Conservation (phyloP, 163 green algal species). For the Chlorella variabilis region DNA sequence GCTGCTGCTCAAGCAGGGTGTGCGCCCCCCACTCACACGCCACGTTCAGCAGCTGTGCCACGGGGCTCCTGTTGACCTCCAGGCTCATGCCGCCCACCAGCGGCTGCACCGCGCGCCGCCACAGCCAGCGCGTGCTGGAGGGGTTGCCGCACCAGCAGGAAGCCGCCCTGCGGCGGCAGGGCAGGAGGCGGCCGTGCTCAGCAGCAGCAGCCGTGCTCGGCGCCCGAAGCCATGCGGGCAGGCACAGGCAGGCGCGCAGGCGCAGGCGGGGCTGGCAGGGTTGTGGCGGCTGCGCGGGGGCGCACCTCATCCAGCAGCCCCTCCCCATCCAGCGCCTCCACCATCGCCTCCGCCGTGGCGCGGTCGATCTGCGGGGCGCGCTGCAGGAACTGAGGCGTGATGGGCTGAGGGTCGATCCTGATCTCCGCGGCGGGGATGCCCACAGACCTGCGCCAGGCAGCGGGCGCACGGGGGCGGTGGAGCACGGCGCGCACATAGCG, state of each 20-base stretch:
- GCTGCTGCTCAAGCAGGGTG: no score
- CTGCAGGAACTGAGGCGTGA: background rate
- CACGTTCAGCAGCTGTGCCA: slow-evolving; percentile 29
- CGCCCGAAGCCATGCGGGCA: no score
- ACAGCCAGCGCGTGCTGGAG: background rate
- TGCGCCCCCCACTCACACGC: slow-evolving; percentile 11
- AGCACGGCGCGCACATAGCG: no score
- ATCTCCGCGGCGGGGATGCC: slow-evolving; percentile 30
- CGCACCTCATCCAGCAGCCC: slow-evolving; percentile 11
- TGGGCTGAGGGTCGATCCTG: background rate
- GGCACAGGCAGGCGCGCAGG: no score
- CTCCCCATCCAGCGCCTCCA: background rate
- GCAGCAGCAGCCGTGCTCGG: no score
- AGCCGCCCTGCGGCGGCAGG: background rate
- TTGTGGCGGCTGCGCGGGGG: no score
- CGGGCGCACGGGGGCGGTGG: no score
- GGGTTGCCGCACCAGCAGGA: slow-evolving; percentile 11
- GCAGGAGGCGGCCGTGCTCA: background rate
- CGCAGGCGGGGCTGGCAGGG: no score
- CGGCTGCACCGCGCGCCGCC: slow-evolving; percentile 5
- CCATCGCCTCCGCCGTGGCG: background rate
- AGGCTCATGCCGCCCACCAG: slow-evolving; percentile 12
- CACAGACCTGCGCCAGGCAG: slow-evolving; percentile 1
- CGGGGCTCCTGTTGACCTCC: background rate
- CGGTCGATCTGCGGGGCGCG: background rate